These are phyloP conservation scores for Epichloe scottii DNA, from an alignment of 2,329 filamentous ascomycete species.

Conservation along the genomic window DNA sequence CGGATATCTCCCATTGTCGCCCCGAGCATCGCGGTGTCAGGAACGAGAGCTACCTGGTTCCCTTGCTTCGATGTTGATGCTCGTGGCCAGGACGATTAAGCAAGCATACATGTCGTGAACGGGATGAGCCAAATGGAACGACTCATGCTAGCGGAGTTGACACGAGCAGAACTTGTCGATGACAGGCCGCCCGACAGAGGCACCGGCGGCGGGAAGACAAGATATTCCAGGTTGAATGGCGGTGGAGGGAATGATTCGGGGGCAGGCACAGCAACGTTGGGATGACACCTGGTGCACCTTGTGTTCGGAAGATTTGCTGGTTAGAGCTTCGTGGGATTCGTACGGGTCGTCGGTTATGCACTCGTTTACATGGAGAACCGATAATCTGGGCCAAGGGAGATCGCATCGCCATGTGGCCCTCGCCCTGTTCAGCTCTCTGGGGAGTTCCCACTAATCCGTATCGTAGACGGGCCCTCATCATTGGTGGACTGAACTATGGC, in stretches of 20 bases:
- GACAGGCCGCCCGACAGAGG: neutral
- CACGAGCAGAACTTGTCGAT: neutral
- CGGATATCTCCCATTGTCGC: slow-evolving; percentile 6
- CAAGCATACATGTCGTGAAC: slow-evolving; percentile 24
- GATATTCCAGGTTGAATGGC: neutral
- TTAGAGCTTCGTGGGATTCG: no score
- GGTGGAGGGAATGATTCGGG: neutral
- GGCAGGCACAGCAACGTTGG: slow-evolving; percentile 7
- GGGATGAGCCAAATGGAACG: slow-evolving; percentile 1
- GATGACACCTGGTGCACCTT: slow-evolving; percentile 41
- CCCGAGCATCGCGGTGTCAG: neutral
- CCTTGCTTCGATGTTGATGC: slow-evolving; percentile 32
- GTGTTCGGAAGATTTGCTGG: slow-evolving; percentile 46
- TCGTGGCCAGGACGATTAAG: slow-evolving; percentile 29
- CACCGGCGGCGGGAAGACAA: neutral
- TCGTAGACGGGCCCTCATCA: no score
- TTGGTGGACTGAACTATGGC: no score
- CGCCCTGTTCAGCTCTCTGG: no score
- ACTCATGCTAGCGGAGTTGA: neutral
- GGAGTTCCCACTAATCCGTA: no score
- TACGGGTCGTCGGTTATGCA: no score
- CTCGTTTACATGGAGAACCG: no score
- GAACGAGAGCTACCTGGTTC: neutral
- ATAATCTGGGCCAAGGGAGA: no score
- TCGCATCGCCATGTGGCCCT: no score